Conservation (phyloP, 1,284 basidiomycete genomes). For the Sutorius eximius region DNA sequence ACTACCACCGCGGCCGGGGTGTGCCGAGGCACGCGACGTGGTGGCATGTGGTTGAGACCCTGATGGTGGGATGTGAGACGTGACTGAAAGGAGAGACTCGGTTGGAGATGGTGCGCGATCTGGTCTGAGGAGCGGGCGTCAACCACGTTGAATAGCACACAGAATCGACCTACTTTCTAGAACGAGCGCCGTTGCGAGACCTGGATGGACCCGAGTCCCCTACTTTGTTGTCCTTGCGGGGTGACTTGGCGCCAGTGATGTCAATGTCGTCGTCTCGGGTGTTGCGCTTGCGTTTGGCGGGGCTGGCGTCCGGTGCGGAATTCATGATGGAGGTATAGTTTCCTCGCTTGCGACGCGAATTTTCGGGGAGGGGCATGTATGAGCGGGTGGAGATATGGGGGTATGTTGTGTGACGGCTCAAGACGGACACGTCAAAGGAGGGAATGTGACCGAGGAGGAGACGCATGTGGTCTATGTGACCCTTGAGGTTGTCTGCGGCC, state of each 20-base stretch:
- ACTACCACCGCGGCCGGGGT: conserved; percentile 35
- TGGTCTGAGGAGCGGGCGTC: conserved; percentile 36
- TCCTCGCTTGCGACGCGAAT: conserved; percentile 55
- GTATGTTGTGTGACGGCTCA: conserved; percentile 66
- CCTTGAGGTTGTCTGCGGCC: conserved; percentile 86
- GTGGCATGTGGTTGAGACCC: conserved; percentile 29
- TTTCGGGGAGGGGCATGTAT: conserved; percentile 63
- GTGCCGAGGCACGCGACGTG: conserved; percentile 33
- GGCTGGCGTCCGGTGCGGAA: conserved; percentile 47
- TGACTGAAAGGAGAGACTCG: conserved; percentile 68
- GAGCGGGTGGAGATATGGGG: conserved; percentile 69
- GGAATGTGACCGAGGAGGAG: conserved; percentile 67
- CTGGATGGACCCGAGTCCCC: conserved; percentile 41
- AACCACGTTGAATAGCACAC: conserved; percentile 5
- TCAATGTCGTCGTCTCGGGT: conserved; percentile 62
- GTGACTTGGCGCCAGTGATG: conserved; percentile 39
- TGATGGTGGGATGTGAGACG: conserved; percentile 49
- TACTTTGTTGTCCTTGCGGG: conserved; percentile 45
- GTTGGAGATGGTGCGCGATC: conserved; percentile 69
- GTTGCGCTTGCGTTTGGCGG: conserved; percentile 60
- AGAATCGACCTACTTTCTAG: conserved; percentile 54
- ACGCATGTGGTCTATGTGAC: conserved; percentile 70
- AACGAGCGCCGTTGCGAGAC: conserved; percentile 49
- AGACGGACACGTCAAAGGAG: conserved; percentile 57
- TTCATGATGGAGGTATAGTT: conserved; percentile 50